Conservation (phyloP, 1,284 basidiomycete species). For the Boletellus dicymbophilus region DNA sequence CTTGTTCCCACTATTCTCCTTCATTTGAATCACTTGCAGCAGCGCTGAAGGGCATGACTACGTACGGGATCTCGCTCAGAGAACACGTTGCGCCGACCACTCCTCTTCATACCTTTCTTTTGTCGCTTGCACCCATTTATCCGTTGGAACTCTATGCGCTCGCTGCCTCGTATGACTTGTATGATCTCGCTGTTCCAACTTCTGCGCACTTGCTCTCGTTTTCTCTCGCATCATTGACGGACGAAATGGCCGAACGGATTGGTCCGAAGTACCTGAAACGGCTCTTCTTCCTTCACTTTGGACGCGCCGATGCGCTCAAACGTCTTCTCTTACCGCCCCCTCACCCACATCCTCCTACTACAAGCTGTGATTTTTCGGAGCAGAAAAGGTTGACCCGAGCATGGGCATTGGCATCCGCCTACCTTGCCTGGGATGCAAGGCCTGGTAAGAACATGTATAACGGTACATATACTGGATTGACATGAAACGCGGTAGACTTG, state of each 20-base stretch:
- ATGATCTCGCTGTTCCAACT: conserved; percentile 58
- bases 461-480: conserved; percentile 10
- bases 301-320: conserved; percentile 49
- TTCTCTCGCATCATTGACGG: conserved; percentile 54
- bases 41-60: conserved; percentile 48
- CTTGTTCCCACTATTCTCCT: conserved; percentile 63
- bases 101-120: conserved; percentile 44
- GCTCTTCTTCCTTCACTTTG: conserved; percentile 45
- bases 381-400: conserved; percentile 65
- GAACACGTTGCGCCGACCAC: conserved; percentile 41
- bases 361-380: conserved; percentile 56
- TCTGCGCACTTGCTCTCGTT: conserved; percentile 64
- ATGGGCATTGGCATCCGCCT: conserved; percentile 67
- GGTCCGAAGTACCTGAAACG: conserved; percentile 49
- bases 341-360: conserved; percentile 59
- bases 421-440: conserved; percentile 68
- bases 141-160: conserved; percentile 62
- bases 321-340: conserved; percentile 63
- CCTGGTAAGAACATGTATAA: conserved; percentile 45
- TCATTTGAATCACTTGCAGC: conserved; percentile 47
- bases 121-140: conserved; percentile 54
- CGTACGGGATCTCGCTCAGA: conserved; percentile 53
- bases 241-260: conserved; percentile 59
- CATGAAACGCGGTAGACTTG: conserved; percentile 42
- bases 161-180: conserved; percentile 54